A percentile compares a stretch with the other conserved stretches of the same genome.
Evolutionary conservation across 306 rosid species (phyloP).

Genomic region (Phaseolus lunatus): DNA sequence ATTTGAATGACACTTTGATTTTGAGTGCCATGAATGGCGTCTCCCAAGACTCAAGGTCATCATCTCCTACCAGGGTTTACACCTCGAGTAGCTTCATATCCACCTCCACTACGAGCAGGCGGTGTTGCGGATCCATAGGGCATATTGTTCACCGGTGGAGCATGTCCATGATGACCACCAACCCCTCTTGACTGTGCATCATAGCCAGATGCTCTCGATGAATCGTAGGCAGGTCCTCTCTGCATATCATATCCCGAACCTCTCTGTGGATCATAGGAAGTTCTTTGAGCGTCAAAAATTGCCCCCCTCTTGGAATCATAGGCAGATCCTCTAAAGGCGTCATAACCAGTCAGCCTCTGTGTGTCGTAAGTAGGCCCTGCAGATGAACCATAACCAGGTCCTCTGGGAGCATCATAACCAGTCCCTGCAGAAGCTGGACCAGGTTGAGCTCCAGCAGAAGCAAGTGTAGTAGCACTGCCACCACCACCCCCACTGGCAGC

Average conservation of each 20-base stretch:
- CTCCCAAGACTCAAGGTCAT: conserved; percentile 50
- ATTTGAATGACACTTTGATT: conserved; percentile 14
- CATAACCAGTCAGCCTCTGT: conserved; percentile 63
- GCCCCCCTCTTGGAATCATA: conserved; percentile 56
- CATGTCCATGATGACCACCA: conserved; percentile 67
- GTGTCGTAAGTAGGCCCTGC: conserved; percentile 65
- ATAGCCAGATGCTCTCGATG: conserved; percentile 61
- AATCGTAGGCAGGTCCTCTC: conserved; percentile 61
- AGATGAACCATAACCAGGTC: conserved; percentile 54
- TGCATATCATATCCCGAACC: conserved; percentile 54
- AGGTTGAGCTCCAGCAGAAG: conserved; percentile 65
- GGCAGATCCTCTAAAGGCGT: conserved; percentile 59
- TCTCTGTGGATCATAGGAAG: conserved; percentile 63
- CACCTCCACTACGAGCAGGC: conserved; percentile 61
- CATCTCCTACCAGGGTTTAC: conserved; percentile 76
- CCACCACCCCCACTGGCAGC: conserved; percentile 40
- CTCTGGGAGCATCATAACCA: conserved; percentile 61
- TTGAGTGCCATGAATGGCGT: conserved; percentile 27
- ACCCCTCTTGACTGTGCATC: conserved; percentile 74
- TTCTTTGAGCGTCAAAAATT: conserved; percentile 59
- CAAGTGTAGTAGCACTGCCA: conserved; percentile 44
- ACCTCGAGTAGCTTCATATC: conserved; percentile 69
- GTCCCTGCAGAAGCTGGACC: conserved; percentile 55
- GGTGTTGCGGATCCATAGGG: conserved; percentile 75
- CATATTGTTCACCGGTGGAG: conserved; percentile 51